Conservation (phyloP, 1,284 basidiomycete genomes). For the Mrakiaceae sp. region DNA sequence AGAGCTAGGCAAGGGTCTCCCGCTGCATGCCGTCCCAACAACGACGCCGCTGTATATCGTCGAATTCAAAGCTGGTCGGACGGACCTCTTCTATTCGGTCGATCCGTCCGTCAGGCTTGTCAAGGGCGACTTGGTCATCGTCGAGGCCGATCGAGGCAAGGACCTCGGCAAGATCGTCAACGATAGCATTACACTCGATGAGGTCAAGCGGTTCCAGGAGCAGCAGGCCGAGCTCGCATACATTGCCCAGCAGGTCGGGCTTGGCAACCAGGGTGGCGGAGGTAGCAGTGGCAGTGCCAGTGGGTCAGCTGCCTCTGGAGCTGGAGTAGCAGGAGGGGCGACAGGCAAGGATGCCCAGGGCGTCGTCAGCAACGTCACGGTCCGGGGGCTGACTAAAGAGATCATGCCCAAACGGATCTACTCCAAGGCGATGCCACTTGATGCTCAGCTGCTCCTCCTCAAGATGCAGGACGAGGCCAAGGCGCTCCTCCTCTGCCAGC, state of each 20-base stretch:
- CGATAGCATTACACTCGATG: conserved; percentile 76
- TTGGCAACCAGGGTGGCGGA: conserved; percentile 6
- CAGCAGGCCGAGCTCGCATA: conserved; percentile 40
- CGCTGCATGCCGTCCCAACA: conserved; percentile 65
- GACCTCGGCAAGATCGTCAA: conserved; percentile 85
- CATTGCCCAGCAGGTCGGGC: conserved; percentile 8
- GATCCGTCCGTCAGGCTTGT: conserved; percentile 45
- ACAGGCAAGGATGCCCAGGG: not conserved
- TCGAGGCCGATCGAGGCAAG: conserved; percentile 85
- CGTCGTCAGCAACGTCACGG: conserved; percentile 5
- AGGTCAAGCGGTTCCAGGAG: conserved; percentile 82
- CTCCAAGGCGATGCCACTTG: conserved; percentile 73
- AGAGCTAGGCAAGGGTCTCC: conserved; percentile 81
- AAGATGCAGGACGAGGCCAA: conserved; percentile 87
- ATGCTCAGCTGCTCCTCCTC: conserved; percentile 65
- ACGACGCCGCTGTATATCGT: conserved; percentile 89
- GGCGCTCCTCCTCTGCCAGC: conserved; percentile 79
- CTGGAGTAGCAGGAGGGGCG: not conserved
- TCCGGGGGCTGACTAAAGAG: conserved; percentile 52
- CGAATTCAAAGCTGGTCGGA: conserved; percentile 92
- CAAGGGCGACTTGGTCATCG: conserved; percentile 85
- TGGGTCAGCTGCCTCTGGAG: not conserved
- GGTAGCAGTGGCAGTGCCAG: not conserved
- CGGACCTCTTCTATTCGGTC: conserved; percentile 82
- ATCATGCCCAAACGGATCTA: conserved; percentile 95